Base-by-base conservation (phyloP, 1,284 basidiomycete species). In the Sporisorium iseilematis-ciliati region DNA sequence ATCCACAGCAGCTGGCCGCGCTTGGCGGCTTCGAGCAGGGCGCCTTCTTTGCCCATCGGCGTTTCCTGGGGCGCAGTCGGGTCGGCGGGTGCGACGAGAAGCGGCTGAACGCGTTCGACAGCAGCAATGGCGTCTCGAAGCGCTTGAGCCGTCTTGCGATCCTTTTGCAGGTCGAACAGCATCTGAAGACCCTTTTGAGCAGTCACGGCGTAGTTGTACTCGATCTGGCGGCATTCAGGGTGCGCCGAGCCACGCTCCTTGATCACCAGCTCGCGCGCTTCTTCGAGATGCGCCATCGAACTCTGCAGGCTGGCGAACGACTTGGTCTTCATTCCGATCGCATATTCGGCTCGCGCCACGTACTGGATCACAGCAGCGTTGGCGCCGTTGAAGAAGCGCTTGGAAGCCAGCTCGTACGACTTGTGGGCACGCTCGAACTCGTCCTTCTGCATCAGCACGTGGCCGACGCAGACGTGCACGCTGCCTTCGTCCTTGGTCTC, bases 381-480 rank as follows among this genome's bases (percentile, higher is more conserved):
- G 23, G 50, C 41, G 10, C 56, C 70, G 45, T 67, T 46, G 50
- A 65, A 69, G 67, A 70, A 82, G 3, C 78, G 72, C 26, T 67
- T 65, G 11, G 76, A 66, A 10, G 83, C 83, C 8, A 82, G 65
- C 59, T 84, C 82, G 66, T 83, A 84, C 57, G 76, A 75, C 70
- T 82, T 79, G 58, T 74, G 64, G 7, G 82, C 80, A 12, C 82
- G 75, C 46, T 84, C 81, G 46, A 68, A 81, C 54, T 84, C 83
- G 26, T 80, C 80, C 61, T 79, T 77, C 60, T 75, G 66, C 81
- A 83, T 83, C n/a, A 82, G 77, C 31, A 80, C 80, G 57, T 85
- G 83, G 26, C 83, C 83, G 50, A 80, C 75, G 64, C 82, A 83
- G n/a, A 85, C 73, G 53, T 82, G 78, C 23, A 85, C 82, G 68